Evolutionary conservation across 164 flowering plant genomes (phyloP), one percentile per base, ranked within the genome.

Genomic region (Vitis labrusca): DNA sequence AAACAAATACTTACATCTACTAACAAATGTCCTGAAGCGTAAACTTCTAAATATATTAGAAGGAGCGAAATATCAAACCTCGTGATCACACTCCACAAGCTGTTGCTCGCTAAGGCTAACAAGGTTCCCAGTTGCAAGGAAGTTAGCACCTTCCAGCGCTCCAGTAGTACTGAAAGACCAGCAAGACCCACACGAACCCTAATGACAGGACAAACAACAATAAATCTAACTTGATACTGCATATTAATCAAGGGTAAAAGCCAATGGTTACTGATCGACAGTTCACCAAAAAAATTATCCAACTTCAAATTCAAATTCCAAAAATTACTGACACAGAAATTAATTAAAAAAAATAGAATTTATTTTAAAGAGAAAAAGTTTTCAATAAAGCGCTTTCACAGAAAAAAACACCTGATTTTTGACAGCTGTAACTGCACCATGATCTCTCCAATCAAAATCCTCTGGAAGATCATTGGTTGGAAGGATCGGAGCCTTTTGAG

Each of bases 161-260:
- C 98, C 99, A 1, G 93, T 84, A 0, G 99, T 78, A 69, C 99
- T 95, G 66, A 95, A 95, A 59, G 90, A 81, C 99, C 99, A 95
- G 84, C 99, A 95, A 7, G 97, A 91, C 55, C 99, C 99, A 70
- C 99, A 95, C 1, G 92, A 81, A 73, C 98, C 98, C 99, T 95
- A 79, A 60, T 49, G 27, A 29, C 50, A 63, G 15, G 54, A 61
- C 14, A 53, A 51, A 66, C 27, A 16, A 58, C 19, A 32, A 64
- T 8, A n/a, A 56, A 66, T 10, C 8, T 17, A 32, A 49, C 11
- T 48, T 10, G n/a, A 12, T 12, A 13, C 16, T 9, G n/a, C 13
- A 32, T 54, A 19, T 16, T 3, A 3, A 37, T 32, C 44, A 32
- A 6, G 7, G 44, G 44, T 37, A 37, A 3, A 3, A 37, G 44